These are phyloP conservation scores for Melanogaster broomeanus DNA, from an alignment of 768 basidiomycete genomes.

Conservation along the genomic window DNA sequence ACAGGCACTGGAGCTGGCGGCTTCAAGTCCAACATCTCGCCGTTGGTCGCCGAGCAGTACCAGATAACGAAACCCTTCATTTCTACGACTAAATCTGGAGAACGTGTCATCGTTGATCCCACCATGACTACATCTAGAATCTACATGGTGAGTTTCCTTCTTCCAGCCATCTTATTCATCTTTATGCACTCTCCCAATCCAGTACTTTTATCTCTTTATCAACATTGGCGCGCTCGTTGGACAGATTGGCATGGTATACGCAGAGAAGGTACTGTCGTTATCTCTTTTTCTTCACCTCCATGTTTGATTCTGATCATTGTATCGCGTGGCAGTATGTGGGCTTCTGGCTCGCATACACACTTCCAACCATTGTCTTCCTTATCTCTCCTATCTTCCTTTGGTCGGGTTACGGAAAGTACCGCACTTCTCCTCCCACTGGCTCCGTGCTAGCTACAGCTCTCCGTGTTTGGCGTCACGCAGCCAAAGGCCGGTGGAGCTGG, in stretches of 20 bases:
- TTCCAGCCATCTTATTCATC: neutral
- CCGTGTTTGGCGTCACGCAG: constrained; percentile 48
- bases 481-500: constrained; percentile 51
- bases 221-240: constrained; percentile 72
- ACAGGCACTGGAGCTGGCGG: constrained; percentile 61
- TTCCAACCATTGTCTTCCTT: constrained; percentile 64
- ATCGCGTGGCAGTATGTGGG: constrained; percentile 50
- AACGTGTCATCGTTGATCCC: constrained; percentile 78
- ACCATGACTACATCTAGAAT: constrained; percentile 64
- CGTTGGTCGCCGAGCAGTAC: constrained; percentile 79
- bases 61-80: constrained; percentile 55
- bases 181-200: neutral
- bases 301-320: constrained; percentile 5
- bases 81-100: constrained; percentile 50
- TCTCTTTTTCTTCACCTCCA: neutral
- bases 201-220: constrained; percentile 74
- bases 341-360: constrained; percentile 64
- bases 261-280: constrained; percentile 48
- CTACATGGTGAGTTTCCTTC: constrained; percentile 57
- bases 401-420: constrained; percentile 55
- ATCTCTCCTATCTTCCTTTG: constrained; percentile 62
- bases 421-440: constrained; percentile 60
- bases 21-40: constrained; percentile 79
- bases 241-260: constrained; percentile 68
- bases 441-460: constrained; percentile 57